Conservation (phyloP, 1,139 yeast genomes). For the Nakaseomyces delphensis region DNA sequence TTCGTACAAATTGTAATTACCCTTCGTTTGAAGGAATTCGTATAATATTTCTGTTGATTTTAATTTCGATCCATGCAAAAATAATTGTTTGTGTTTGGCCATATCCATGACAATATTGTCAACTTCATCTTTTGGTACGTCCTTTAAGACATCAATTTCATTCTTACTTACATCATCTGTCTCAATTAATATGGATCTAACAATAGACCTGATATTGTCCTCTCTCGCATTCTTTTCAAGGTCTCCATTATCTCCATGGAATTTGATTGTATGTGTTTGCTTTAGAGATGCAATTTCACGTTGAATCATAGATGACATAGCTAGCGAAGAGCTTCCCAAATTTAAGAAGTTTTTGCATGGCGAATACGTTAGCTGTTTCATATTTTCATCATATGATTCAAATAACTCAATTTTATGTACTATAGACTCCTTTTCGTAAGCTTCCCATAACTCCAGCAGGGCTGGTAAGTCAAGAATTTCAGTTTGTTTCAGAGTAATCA, state of each 20-base stretch:
- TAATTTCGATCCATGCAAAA: conserved; percentile 24
- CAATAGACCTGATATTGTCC: conserved; percentile 22
- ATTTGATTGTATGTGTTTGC: conserved; percentile 16
- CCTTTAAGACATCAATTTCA: conserved; percentile 19
- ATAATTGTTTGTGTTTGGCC: conserved; percentile 29
- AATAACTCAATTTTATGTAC: conserved; percentile 18
- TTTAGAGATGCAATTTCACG: conserved; percentile 26
- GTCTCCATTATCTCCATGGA: not conserved
- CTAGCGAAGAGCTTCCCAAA: conserved; percentile 16
- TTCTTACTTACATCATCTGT: conserved; percentile 18
- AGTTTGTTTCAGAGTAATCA: conserved; percentile 26
- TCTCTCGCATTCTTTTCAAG: conserved; percentile 12
- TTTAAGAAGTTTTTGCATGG: conserved; percentile 9
- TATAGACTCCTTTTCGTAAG: conserved; percentile 16
- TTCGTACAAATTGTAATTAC: conserved; percentile 18
- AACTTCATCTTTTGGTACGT: conserved; percentile 21
- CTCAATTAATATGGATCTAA: conserved; percentile 27
- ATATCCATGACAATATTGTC: conserved; percentile 29
- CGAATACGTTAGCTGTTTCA: conserved; percentile 21
- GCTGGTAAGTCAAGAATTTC: conserved; percentile 25
- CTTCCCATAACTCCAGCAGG: conserved; percentile 25
- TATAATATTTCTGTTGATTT: conserved; percentile 21
- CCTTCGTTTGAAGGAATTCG: conserved; percentile 22
- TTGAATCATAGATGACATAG: conserved; percentile 32
- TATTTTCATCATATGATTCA: conserved; percentile 23